Percentiles rank a stretch among this genome's conserved stretches.
These are phyloP conservation scores for Pleoardoris graminearum DNA, from an alignment of 2,329 filamentous ascomycete species.

Conservation along the genomic window DNA sequence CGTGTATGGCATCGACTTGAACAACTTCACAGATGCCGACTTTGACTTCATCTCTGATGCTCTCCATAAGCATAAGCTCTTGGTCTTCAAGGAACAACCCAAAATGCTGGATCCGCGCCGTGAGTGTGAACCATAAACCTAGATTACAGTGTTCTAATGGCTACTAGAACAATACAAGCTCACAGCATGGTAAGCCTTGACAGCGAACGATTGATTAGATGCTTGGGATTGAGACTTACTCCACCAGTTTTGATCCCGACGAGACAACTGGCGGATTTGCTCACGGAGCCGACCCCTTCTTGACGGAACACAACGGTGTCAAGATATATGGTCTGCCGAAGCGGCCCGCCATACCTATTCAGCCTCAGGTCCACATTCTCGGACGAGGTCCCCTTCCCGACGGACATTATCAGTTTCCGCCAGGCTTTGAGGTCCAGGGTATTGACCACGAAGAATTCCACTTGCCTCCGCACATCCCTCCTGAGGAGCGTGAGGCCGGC, in stretches of 20 bases:
- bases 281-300: conserved; percentile 15
- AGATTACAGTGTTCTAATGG: background rate
- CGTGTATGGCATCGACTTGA: conserved; percentile 17
- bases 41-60: conserved; percentile 15
- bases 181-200: conserved; percentile 7
- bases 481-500: conserved; percentile 15
- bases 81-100: conserved; percentile 17
- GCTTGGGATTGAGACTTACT: background rate
- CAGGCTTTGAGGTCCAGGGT: conserved; percentile 17
- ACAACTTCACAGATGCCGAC: conserved; percentile 16
- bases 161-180: conserved; percentile 10
- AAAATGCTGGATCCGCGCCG: conserved; percentile 14
- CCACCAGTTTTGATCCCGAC: conserved; percentile 13
- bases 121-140: background rate
- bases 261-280: conserved; percentile 16
- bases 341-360: conserved; percentile 14
- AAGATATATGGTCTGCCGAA: conserved; percentile 16
- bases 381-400: conserved; percentile 15
- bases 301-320: conserved; percentile 12
- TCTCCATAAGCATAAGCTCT: conserved; percentile 9
- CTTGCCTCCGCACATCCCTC: conserved; percentile 12
- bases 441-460: conserved; percentile 18
- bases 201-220: background rate
- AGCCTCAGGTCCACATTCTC: conserved; percentile 17
- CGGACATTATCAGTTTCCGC: conserved; percentile 15